Evolutionary conservation across 208 protist species (phyloP).

Genomic region (Crithidia expoeki): DNA sequence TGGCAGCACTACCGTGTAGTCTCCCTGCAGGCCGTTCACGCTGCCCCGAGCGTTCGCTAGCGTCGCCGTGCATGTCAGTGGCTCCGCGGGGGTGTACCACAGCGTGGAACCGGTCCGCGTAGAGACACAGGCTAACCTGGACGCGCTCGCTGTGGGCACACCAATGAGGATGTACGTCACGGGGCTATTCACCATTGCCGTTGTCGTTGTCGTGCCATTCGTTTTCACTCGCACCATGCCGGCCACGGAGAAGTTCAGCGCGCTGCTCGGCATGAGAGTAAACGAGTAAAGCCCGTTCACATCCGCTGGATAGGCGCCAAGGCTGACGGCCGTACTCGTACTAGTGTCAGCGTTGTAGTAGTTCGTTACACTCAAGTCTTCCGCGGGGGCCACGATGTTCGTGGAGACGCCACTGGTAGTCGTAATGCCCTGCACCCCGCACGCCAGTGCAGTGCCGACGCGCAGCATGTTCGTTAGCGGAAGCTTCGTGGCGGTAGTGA

Average conservation of each 20-base stretch:
- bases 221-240: slow-evolving; percentile 39
- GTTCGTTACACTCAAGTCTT: slow-evolving; percentile 42
- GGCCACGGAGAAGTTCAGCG: slow-evolving; percentile 35
- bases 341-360: slow-evolving; percentile 38
- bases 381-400: slow-evolving; percentile 61
- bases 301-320: slow-evolving; percentile 55
- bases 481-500: slow-evolving; percentile 11
- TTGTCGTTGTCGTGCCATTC: slow-evolving; percentile 25
- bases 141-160: slow-evolving; percentile 47
- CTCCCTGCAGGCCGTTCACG: slow-evolving; percentile 63
- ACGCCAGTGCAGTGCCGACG: slow-evolving; percentile 38
- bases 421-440: slow-evolving; percentile 60
- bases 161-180: slow-evolving; percentile 65
- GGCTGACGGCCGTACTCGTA: slow-evolving; percentile 30
- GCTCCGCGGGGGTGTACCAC: slow-evolving; percentile 64
- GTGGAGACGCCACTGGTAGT: slow-evolving; percentile 38
- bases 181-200: slow-evolving; percentile 70
- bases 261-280: slow-evolving; percentile 31
- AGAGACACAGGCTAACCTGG: slow-evolving; percentile 51
- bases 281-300: slow-evolving; percentile 70
- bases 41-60: slow-evolving; percentile 46
- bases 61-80: slow-evolving; percentile 50
- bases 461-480: slow-evolving; percentile 58
- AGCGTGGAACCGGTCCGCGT: slow-evolving; percentile 39
- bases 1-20: slow-evolving; percentile 60